A percentile compares a stretch with the other conserved stretches of the same genome.
Evolutionary conservation across 139 green algal species (phyloP).

Genomic region (Penium margaritaceum): DNA sequence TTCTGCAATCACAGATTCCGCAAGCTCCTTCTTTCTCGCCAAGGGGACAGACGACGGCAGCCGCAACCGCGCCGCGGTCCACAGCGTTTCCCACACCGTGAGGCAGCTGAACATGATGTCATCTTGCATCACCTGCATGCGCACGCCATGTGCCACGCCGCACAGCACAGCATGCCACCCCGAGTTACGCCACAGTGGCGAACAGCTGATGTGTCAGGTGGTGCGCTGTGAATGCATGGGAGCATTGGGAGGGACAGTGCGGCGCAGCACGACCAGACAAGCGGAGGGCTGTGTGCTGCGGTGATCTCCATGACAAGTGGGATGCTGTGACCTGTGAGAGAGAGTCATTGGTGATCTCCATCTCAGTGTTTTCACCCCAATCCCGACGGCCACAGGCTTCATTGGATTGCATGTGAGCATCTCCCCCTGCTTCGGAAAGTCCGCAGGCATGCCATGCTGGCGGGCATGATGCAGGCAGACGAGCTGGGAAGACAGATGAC

Average conservation of each 20-base stretch:
- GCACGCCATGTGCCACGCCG: not conserved
- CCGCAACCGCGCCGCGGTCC: constrained; percentile 39
- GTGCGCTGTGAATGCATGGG: not conserved
- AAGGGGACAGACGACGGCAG: constrained; percentile 37
- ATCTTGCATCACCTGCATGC: constrained; percentile 48
- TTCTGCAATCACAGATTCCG: constrained; percentile 45
- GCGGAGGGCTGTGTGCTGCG: not conserved
- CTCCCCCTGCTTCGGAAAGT: not conserved
- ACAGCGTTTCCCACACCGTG: constrained; percentile 48
- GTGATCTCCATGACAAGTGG: not conserved
- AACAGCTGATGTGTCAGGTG: not conserved
- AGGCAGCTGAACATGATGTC: constrained; percentile 40
- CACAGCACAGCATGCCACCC: too few species aligned
- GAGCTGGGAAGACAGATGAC: not conserved
- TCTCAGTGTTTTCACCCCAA: not conserved
- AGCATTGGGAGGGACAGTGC: not conserved
- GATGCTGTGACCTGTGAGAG: too few species aligned
- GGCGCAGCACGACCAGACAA: not conserved
- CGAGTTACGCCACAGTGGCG: not conserved
- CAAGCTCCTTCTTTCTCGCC: constrained; percentile 36
- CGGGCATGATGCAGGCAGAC: not conserved
- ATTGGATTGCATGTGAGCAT: not conserved
- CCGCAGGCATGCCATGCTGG: not conserved
- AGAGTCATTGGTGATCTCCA: too few species aligned
- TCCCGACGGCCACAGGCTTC: not conserved